Conservation (phyloP, 75 land plant genomes). For the Pinus taeda region DNA sequence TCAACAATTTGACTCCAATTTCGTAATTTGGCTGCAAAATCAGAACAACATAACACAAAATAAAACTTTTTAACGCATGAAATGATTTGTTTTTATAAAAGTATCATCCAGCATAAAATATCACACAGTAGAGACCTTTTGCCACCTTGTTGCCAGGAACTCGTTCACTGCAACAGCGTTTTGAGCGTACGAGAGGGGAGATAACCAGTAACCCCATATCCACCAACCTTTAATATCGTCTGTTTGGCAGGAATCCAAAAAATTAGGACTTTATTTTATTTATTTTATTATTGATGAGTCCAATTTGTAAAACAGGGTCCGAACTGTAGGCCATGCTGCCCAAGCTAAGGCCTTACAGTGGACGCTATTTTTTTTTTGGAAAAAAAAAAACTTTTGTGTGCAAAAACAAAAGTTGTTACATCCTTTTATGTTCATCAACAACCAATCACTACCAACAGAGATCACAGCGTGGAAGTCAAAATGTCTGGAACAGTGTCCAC, state of each 20-base stretch:
- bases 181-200: conserved; percentile 50
- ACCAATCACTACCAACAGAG: too few relatives aligned
- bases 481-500: too few relatives aligned
- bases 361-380: too few relatives aligned
- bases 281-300: too few relatives aligned
- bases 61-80: neutral
- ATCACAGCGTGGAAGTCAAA: too few relatives aligned
- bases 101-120: neutral
- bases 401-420: too few relatives aligned
- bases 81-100: neutral
- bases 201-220: conserved; percentile 66
- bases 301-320: too few relatives aligned
- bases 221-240: conserved; percentile 49
- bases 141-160: conserved; percentile 42
- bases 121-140: conserved; percentile 27
- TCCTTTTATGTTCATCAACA: too few relatives aligned
- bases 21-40: conserved; percentile 8
- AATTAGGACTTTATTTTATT: too few relatives aligned
- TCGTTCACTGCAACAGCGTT: conserved; percentile 55
- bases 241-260: neutral
- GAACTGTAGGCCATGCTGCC: too few relatives aligned
- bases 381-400: too few relatives aligned
- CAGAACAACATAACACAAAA: neutral
- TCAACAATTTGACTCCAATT: conserved; percentile 46
- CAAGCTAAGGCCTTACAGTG: too few relatives aligned